Conservation (phyloP, 257 asterid genomes). For the Ophiorrhiza pumila region DNA sequence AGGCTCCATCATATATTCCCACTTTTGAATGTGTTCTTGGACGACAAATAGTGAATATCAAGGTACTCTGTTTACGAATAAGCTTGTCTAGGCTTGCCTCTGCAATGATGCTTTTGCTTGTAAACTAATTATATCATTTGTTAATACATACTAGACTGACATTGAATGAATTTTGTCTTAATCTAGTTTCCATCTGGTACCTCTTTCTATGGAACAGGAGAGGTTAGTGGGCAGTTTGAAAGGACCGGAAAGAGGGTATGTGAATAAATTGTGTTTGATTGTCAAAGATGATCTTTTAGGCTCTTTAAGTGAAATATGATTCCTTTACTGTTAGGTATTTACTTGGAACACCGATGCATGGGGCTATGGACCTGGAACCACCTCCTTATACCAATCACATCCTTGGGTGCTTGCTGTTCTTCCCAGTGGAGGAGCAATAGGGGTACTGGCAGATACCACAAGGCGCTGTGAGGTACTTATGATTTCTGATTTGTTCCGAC, state of each 20-base stretch:
- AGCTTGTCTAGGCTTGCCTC: background rate
- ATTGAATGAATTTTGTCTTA: slow-evolving; percentile 14
- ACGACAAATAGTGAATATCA: slow-evolving; percentile 60
- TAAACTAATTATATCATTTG: background rate
- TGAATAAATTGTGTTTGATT: background rate
- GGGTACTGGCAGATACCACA: slow-evolving; percentile 94
- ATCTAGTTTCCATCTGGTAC: slow-evolving; percentile 78
- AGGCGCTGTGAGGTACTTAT: slow-evolving; percentile 77
- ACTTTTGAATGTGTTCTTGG: slow-evolving; percentile 57
- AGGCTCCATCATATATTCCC: slow-evolving; percentile 59
- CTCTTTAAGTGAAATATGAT: slow-evolving; percentile 4
- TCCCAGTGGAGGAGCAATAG: slow-evolving; percentile 82
- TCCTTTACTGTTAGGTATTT: slow-evolving; percentile 49
- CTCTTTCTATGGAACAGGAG: slow-evolving; percentile 96
- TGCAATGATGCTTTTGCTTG: background rate
- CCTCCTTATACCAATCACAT: slow-evolving; percentile 95
- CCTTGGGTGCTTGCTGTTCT: slow-evolving; percentile 96
- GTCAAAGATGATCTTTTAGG: background rate
- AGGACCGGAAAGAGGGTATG: slow-evolving; percentile 93
- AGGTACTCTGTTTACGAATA: slow-evolving; percentile 39
- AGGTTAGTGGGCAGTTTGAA: slow-evolving; percentile 81
- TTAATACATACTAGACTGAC: slow-evolving; percentile 14
- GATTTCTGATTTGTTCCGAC: slow-evolving; percentile 12
- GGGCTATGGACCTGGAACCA: slow-evolving; percentile 90
- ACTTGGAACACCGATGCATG: slow-evolving; percentile 96